Conservation (phyloP, 208 protist species). For the Polymyxa betae region DNA sequence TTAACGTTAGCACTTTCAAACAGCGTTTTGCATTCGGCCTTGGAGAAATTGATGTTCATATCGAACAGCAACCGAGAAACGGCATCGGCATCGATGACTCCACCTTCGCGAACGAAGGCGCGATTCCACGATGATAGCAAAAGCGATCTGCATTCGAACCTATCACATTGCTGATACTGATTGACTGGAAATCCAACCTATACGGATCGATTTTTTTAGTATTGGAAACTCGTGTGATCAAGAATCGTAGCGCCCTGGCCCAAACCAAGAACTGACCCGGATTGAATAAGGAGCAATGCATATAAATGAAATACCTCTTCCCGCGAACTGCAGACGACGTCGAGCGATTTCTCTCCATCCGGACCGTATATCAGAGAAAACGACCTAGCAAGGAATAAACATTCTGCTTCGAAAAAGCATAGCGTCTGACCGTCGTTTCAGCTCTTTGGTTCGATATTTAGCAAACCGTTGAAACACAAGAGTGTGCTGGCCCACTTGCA, state of each 20-base stretch:
- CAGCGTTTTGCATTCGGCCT: constrained; percentile 30
- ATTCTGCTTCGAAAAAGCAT: neutral
- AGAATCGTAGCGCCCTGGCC: constrained; percentile 8
- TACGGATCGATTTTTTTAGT: constrained; percentile 36
- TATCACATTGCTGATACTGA: neutral
- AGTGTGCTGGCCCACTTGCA: constrained; percentile 45
- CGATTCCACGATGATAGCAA: neutral
- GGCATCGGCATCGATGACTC: constrained; percentile 35
- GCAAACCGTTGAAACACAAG: constrained; percentile 45
- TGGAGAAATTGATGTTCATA: constrained; percentile 11
- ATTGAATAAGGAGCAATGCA: neutral
- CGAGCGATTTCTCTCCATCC: constrained; percentile 6
- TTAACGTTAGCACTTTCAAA: constrained; percentile 21
- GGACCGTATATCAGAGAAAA: constrained; percentile 19
- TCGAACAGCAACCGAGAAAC: neutral
- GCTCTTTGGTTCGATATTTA: constrained; percentile 5
- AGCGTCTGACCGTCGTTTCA: neutral
- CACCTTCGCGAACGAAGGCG: constrained; percentile 1
- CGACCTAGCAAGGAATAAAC: neutral
- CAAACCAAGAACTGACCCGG: neutral
- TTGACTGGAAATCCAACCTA: no score
- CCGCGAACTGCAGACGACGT: neutral
- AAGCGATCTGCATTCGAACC: neutral
- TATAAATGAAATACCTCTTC: neutral
- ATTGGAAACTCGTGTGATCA: neutral